phyloP scores from a whole-genome alignment of 805 yeast genomes.

The Spathaspora passalidarum region DNA sequence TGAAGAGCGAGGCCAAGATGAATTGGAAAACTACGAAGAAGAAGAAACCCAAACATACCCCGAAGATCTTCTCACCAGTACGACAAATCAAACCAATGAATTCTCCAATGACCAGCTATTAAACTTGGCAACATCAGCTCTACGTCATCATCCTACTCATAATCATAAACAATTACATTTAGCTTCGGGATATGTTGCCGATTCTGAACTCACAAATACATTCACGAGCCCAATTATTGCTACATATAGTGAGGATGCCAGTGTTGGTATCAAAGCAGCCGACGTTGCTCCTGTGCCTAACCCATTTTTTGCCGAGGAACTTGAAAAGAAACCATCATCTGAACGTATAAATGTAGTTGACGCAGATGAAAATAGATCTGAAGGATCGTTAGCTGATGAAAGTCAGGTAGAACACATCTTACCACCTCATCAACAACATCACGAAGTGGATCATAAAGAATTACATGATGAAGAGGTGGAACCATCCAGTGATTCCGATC shows the following conservation, averaged over 20 bases:
- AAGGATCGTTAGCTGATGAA: constrained; percentile 17
- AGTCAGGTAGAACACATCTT: constrained; percentile 8
- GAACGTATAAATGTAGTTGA: constrained; percentile 6
- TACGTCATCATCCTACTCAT: constrained; percentile 5
- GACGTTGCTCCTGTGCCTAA: constrained; percentile 13
- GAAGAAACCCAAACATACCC: constrained; percentile 1
- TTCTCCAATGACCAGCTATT: constrained; percentile 9
- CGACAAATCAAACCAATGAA: not conserved
- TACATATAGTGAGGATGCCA: not conserved
- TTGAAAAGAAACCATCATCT: constrained; percentile 1
- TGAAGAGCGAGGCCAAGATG: not conserved
- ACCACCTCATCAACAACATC: not conserved
- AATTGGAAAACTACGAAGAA: constrained; percentile 1
- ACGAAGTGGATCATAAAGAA: not conserved
- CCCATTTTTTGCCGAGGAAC: constrained; percentile 12
- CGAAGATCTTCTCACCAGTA: too few species aligned
- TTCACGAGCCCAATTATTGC: constrained; percentile 9
- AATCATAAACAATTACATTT: constrained; percentile 9
- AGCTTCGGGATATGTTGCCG: constrained; percentile 26
- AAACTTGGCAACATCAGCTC: constrained; percentile 15
- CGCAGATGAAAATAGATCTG: constrained; percentile 11
- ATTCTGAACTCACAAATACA: constrained; percentile 16
- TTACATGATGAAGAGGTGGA: constrained; percentile 12
- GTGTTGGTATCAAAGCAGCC: constrained; percentile 17
- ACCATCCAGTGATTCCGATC: constrained; percentile 11